Percentiles rank a stretch among this genome's conserved stretches.
Evolutionary conservation across 73 alveolate species (phyloP).

Genomic region (Symbiodinium natans): DNA sequence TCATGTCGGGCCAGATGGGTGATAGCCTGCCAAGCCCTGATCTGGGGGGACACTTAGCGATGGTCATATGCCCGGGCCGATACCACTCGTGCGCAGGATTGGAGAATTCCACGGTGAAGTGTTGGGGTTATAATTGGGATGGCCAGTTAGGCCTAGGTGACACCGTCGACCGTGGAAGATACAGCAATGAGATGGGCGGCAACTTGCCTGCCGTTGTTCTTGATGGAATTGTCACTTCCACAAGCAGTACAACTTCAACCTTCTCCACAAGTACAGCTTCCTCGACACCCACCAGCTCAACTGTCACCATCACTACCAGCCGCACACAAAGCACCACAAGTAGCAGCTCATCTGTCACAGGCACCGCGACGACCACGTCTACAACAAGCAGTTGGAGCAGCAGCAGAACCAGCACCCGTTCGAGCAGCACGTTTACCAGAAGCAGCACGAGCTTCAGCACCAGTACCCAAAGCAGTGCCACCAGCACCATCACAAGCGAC

Average conservation of each 20-base stretch:
- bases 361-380: not conserved
- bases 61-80: not conserved
- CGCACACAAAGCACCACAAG: not conserved
- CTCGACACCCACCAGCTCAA: too few species aligned
- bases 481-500: not conserved
- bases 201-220: not conserved
- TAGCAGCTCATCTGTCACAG: not conserved
- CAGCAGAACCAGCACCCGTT: not conserved
- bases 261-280: not conserved
- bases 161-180: not conserved
- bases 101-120: not conserved
- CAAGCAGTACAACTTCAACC: not conserved
- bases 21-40: not conserved
- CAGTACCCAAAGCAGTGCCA: not conserved
- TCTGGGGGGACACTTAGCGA: not conserved
- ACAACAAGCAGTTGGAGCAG: not conserved
- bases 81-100: not conserved
- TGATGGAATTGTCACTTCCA: not conserved
- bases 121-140: not conserved
- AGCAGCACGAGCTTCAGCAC: too few species aligned
- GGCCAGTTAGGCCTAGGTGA: not conserved
- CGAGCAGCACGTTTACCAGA: not conserved
- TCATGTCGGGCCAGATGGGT: not conserved
- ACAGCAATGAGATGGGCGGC: constrained; percentile 29
- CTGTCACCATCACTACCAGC: not conserved